Conservation (phyloP, 2,329 filamentous ascomycete genomes). For the Pestalotiopsis sp. region DNA sequence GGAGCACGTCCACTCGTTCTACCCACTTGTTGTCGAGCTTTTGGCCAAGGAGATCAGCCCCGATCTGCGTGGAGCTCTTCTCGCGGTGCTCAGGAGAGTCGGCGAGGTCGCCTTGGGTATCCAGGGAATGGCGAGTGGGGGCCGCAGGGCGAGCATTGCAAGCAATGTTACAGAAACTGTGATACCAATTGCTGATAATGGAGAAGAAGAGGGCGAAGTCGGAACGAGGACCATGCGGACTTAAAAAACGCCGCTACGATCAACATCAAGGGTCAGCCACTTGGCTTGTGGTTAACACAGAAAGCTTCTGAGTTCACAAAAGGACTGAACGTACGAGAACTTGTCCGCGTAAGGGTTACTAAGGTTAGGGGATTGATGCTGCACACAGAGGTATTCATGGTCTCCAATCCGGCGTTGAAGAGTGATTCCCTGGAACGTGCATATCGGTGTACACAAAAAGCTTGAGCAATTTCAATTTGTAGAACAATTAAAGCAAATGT, state of each 20-base stretch:
- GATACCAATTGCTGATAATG: not conserved
- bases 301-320: not conserved
- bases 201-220: slow-evolving; percentile 19
- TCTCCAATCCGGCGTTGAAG: not conserved
- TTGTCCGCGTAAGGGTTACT: not conserved
- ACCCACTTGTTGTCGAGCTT: slow-evolving; percentile 82
- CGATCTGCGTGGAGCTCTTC: slow-evolving; percentile 78
- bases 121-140: slow-evolving; percentile 45
- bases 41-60: slow-evolving; percentile 78
- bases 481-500: not conserved
- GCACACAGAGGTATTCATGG: not conserved
- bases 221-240: slow-evolving; percentile 11
- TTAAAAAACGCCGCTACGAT: not conserved
- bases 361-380: not conserved
- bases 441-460: not conserved
- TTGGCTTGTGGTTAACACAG: not conserved
- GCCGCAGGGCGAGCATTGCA: slow-evolving; percentile 44
- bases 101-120: slow-evolving; percentile 75
- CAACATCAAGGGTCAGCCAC: not conserved
- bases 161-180: slow-evolving; percentile 30
- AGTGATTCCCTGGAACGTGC: not conserved
- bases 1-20: slow-evolving; percentile 80
- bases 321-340: not conserved
- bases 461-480: not conserved
- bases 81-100: slow-evolving; percentile 77